Conservation (phyloP, 2,329 filamentous ascomycete genomes). For the Beauveria sp. region DNA sequence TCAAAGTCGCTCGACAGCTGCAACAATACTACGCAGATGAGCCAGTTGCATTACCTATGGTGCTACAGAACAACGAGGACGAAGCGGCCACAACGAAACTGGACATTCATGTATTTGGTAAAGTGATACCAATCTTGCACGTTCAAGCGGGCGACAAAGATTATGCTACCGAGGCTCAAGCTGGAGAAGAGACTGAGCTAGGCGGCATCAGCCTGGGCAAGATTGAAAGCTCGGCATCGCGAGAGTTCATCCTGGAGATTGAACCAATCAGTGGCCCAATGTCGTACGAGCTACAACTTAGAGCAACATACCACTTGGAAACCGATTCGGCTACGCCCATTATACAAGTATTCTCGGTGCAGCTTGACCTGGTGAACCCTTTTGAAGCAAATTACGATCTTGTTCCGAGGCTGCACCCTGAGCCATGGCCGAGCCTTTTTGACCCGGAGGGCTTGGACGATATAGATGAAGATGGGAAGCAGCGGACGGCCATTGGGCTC, state of each 20-base stretch:
- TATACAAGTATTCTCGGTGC: conserved; percentile 61
- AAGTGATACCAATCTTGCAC: conserved; percentile 39
- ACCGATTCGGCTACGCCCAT: conserved; percentile 77
- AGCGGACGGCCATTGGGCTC: conserved; percentile 47
- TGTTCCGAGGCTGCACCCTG: conserved; percentile 66
- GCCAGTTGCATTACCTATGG: conserved; percentile 57
- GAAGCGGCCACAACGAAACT: conserved; percentile 66
- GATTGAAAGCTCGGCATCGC: conserved; percentile 38
- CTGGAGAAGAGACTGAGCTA: conserved; percentile 35
- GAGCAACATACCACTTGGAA: conserved; percentile 68
- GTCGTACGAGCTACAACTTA: conserved; percentile 62
- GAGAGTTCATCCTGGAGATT: conserved; percentile 39
- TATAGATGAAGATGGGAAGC: conserved; percentile 23
- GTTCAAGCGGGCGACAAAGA: conserved; percentile 30
- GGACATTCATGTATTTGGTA: conserved; percentile 59
- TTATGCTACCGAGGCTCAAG: conserved; percentile 24
- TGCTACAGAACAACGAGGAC: conserved; percentile 75
- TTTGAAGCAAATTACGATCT: conserved; percentile 93
- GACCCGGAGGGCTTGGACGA: conserved; percentile 44
- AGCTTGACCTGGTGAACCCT: conserved; percentile 67
- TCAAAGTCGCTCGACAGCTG: conserved; percentile 54
- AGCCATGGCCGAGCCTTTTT: conserved; percentile 85
- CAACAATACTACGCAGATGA: conserved; percentile 85
- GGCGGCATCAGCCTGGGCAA: conserved; percentile 35
- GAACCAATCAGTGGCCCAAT: conserved; percentile 42